phyloP scores from a whole-genome alignment of 2,329 filamentous ascomycete genomes.

The Sporothrix humicola region DNA sequence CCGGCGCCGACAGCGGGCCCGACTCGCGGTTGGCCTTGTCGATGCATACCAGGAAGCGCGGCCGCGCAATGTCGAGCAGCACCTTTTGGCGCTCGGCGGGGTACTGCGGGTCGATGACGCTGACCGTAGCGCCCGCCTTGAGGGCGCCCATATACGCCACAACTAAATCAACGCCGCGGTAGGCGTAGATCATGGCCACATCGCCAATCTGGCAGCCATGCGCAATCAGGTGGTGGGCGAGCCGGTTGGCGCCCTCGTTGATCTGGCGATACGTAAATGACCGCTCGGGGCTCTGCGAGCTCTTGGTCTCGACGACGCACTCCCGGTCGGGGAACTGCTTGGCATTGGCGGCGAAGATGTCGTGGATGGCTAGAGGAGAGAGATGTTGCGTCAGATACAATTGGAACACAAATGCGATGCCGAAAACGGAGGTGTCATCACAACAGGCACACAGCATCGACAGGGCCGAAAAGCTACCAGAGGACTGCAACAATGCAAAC shows the following conservation, averaged over 20 bases:
- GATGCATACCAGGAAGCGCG: slow-evolving; percentile 74
- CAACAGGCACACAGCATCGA: neutral
- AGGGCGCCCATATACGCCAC: slow-evolving; percentile 77
- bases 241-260: slow-evolving; percentile 77
- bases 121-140: slow-evolving; percentile 63
- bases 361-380: slow-evolving; percentile 62
- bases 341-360: slow-evolving; percentile 72
- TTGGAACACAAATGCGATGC: neutral
- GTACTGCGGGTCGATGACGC: slow-evolving; percentile 79
- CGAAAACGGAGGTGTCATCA: neutral
- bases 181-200: slow-evolving; percentile 90
- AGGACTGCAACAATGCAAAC: neutral
- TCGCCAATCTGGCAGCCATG: slow-evolving; percentile 78
- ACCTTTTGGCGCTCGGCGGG: slow-evolving; percentile 81
- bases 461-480: neutral
- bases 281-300: slow-evolving; percentile 60
- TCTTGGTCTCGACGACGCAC: slow-evolving; percentile 58
- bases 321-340: slow-evolving; percentile 65
- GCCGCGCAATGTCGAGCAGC: slow-evolving; percentile 79
- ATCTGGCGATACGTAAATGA: slow-evolving; percentile 86
- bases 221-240: slow-evolving; percentile 79
- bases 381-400: neutral
- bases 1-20: slow-evolving; percentile 54
- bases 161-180: slow-evolving; percentile 73
- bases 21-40: slow-evolving; percentile 72